phyloP scores from a whole-genome alignment of 2,329 filamentous ascomycete species.

The Elsinoe ampelina region DNA sequence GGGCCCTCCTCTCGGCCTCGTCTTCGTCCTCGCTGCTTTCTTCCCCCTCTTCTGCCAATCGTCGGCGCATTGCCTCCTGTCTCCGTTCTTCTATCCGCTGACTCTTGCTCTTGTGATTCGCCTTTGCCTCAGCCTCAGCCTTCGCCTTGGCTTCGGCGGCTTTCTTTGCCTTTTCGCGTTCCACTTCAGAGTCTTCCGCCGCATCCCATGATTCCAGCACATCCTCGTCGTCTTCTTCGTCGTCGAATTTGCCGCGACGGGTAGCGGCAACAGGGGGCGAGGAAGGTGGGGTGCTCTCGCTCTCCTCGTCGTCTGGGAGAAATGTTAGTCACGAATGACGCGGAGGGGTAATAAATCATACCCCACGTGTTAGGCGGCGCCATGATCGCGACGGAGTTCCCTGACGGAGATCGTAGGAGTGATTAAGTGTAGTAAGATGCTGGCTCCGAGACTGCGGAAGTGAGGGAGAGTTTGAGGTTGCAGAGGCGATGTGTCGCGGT shows the following conservation, averaged over 20 bases:
- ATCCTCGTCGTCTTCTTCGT: conserved; percentile 84
- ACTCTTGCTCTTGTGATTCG: conserved; percentile 81
- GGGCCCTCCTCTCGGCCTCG: conserved; percentile 61
- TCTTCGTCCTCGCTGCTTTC: conserved; percentile 63
- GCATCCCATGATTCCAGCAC: conserved; percentile 96
- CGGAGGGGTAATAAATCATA: conserved; percentile 9
- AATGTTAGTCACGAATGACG: conserved; percentile 7
- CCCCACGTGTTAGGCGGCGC: conserved; percentile 16
- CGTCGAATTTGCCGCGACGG: conserved; percentile 67
- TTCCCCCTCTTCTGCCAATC: conserved; percentile 47
- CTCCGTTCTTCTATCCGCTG: conserved; percentile 77
- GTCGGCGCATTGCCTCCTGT: conserved; percentile 47
- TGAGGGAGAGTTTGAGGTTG: neutral
- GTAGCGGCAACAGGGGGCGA: conserved; percentile 37
- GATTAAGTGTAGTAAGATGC: neutral
- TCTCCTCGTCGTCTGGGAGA: conserved; percentile 43
- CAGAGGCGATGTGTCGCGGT: neutral
- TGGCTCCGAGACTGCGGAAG: neutral
- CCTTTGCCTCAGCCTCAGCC: conserved; percentile 77
- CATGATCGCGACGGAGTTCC: conserved; percentile 14
- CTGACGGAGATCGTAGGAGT: neutral
- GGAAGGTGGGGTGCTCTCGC: conserved; percentile 40
- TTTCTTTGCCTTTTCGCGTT: conserved; percentile 89
- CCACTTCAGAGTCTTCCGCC: conserved; percentile 90
- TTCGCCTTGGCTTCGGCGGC: conserved; percentile 79